Percentiles rank a stretch among this genome's conserved stretches.
Conservation (phyloP, 2,329 filamentous ascomycete species). For the Stenocarpella maydis region DNA sequence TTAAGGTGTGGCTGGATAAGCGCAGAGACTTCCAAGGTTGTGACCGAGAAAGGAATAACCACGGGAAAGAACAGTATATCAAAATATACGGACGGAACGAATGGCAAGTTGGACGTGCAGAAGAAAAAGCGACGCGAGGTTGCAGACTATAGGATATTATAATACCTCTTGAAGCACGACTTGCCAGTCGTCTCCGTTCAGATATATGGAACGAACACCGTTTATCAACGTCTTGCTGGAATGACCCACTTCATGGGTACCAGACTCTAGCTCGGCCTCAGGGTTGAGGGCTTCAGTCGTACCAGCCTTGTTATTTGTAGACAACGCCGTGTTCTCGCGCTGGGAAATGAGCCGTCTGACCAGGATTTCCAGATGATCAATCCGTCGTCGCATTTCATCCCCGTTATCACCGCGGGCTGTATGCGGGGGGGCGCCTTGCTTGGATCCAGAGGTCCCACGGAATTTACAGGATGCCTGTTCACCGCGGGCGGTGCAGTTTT, state of each 20-base stretch:
- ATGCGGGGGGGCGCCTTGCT: constrained; percentile 6
- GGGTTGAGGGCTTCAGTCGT: too few relatives aligned
- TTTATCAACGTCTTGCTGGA: constrained; percentile 38
- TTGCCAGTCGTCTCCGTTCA: constrained; percentile 39
- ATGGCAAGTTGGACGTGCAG: too few relatives aligned
- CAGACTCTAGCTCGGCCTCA: neutral
- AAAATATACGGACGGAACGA: neutral
- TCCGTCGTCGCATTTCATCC: constrained; percentile 39
- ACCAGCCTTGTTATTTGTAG: neutral
- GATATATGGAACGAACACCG: constrained; percentile 39
- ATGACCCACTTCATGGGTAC: constrained; percentile 4
- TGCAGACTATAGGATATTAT: neutral
- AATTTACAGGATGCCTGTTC: constrained; percentile 39
- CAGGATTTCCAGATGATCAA: constrained; percentile 38
- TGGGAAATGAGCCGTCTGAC: constrained; percentile 38
- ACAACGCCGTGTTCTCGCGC: constrained; percentile 9
- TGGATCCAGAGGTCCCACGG: constrained; percentile 38
- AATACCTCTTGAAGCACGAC: constrained; percentile 40
- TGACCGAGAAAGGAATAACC: too few relatives aligned
- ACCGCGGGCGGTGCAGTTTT: constrained; percentile 40
- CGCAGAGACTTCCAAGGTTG: neutral
- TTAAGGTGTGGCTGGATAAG: neutral
- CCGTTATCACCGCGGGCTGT: neutral
- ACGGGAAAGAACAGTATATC: neutral
- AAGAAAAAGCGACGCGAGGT: too few relatives aligned